Evolutionary conservation across 768 basidiomycete species (phyloP).

Genomic region (Tephrocybe sp.): DNA sequence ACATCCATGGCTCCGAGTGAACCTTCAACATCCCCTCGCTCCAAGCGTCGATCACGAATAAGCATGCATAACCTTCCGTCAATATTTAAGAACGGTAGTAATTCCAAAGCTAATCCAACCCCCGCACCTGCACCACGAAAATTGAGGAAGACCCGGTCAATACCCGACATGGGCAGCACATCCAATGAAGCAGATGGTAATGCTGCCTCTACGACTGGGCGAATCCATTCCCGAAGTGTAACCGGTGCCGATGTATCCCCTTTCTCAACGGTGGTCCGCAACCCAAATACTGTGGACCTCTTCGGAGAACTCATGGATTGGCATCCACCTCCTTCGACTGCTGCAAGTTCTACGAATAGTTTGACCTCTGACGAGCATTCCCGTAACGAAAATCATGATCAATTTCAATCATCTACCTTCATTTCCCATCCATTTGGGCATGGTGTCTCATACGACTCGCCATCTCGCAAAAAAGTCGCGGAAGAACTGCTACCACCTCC

Average conservation of each 20-base stretch:
- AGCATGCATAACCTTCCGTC: slow-evolving; percentile 60
- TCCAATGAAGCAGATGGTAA: slow-evolving; percentile 25
- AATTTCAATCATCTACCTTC: slow-evolving; percentile 23
- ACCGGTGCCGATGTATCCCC: slow-evolving; percentile 66
- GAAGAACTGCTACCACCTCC: slow-evolving; percentile 32
- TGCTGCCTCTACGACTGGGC: slow-evolving; percentile 36
- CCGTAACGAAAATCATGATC: slow-evolving; percentile 22
- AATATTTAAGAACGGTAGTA: slow-evolving; percentile 43
- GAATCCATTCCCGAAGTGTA: slow-evolving; percentile 77
- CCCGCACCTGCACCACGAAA: slow-evolving; percentile 42
- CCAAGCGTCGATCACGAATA: slow-evolving; percentile 60
- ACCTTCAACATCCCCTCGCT: slow-evolving; percentile 37
- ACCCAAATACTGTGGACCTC: slow-evolving; percentile 42
- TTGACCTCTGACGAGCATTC: slow-evolving; percentile 24
- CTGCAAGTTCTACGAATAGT: slow-evolving; percentile 34
- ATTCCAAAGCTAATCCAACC: slow-evolving; percentile 29
- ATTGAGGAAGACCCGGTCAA: slow-evolving; percentile 72
- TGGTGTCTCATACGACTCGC: slow-evolving; percentile 61
- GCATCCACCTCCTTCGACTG: slow-evolving; percentile 37
- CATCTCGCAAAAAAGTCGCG: slow-evolving; percentile 41
- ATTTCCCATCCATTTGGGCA: slow-evolving; percentile 62
- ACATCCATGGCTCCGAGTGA: slow-evolving; percentile 33
- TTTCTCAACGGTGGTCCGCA: slow-evolving; percentile 26
- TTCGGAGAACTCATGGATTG: slow-evolving; percentile 70
- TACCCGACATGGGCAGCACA: slow-evolving; percentile 51